Evolutionary conservation across 129 eudicot genomes (phyloP).

Genomic region (Oenanthe sinensis): DNA sequence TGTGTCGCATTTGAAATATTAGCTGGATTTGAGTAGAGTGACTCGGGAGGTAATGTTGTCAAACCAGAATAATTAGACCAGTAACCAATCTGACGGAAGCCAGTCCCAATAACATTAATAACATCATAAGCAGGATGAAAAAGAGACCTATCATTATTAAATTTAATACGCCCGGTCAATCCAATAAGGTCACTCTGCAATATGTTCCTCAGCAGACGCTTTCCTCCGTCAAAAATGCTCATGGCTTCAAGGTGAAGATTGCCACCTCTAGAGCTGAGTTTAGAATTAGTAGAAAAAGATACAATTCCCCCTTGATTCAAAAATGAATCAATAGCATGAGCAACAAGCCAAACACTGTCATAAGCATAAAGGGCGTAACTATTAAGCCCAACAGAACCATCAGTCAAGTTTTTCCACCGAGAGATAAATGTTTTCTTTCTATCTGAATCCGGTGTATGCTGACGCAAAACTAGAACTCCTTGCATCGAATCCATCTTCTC

Average conservation of each 20-base stretch:
- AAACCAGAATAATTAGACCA: constrained; percentile 80
- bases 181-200: constrained; percentile 58
- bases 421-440: constrained; percentile 38
- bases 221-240: constrained; percentile 68
- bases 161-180: constrained; percentile 66
- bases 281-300: constrained; percentile 72
- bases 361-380: constrained; percentile 75
- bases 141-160: constrained; percentile 51
- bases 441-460: constrained; percentile 54
- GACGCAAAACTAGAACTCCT: constrained; percentile 78
- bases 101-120: constrained; percentile 78
- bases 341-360: constrained; percentile 71
- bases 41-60: constrained; percentile 62
- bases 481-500: constrained; percentile 58
- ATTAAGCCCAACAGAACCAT: constrained; percentile 56
- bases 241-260: constrained; percentile 72
- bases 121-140: constrained; percentile 65
- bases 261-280: constrained; percentile 25
- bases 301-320: constrained; percentile 56
- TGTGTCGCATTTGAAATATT: constrained; percentile 46
- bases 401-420: constrained; percentile 44
- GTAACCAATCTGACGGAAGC: constrained; percentile 59
- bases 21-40: constrained; percentile 33
- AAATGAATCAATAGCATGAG: constrained; percentile 78
- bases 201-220: constrained; percentile 44